phyloP scores from a whole-genome alignment of 108 stramenopile genomes.

The Fragilaria crotonensis region DNA sequence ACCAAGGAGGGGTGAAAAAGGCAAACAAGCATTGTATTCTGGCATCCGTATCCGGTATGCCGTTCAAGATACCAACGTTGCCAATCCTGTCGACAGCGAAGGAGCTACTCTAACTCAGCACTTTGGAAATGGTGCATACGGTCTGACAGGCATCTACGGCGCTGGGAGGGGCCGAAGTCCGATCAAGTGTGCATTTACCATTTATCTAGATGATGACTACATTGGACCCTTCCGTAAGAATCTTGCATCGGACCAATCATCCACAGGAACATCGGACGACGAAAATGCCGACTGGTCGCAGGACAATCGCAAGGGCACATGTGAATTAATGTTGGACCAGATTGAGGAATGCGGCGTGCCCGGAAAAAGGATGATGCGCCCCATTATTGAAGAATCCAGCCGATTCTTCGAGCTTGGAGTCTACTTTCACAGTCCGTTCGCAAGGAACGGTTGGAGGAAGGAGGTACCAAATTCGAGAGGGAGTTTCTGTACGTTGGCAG shows the following conservation, averaged over 20 bases:
- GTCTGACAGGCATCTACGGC: constrained; percentile 58
- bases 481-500: constrained; percentile 42
- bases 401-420: constrained; percentile 74
- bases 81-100: background rate
- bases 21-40: constrained; percentile 51
- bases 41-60: constrained; percentile 72
- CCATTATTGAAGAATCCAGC: constrained; percentile 35
- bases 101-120: constrained; percentile 31
- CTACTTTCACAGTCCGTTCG: constrained; percentile 82
- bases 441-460: constrained; percentile 51
- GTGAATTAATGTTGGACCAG: constrained; percentile 23
- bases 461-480: constrained; percentile 23
- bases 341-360: constrained; percentile 28
- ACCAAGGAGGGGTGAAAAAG: constrained; percentile 11
- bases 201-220: constrained; percentile 59
- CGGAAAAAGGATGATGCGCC: constrained; percentile 6
- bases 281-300: constrained; percentile 74
- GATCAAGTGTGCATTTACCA: constrained; percentile 48
- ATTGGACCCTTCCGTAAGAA: constrained; percentile 62
- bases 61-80: constrained; percentile 40
- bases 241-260: constrained; percentile 1
- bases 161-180: constrained; percentile 36
- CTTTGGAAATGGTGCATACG: constrained; percentile 72
- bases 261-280: constrained; percentile 15
- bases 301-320: constrained; percentile 21